Evolutionary conservation across 1,284 basidiomycete species (phyloP), one percentile per base, ranked within the genome.

Genomic region (Neonothopanus nambi): DNA sequence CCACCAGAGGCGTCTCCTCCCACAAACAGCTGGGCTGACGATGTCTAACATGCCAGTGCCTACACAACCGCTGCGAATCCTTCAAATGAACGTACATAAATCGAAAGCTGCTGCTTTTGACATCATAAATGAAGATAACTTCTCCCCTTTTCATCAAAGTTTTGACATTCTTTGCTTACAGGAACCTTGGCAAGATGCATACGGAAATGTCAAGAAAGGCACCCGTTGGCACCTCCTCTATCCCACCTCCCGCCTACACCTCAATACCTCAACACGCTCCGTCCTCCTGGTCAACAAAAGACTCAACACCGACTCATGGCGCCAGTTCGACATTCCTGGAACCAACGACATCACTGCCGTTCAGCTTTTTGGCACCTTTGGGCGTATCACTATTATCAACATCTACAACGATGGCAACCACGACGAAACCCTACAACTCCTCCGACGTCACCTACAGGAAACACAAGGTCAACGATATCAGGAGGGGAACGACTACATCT

Each of bases 161-260:
- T 67, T 53, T 51, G 63, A 70, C 42, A 30, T 69, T 11, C 46
- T 69, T 1, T 60, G 59, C 6, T 46, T 69, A 6, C 67, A 71
- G 36, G 67, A 71, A 52, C 69, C 66, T 0, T 63, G 65, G 49
- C 47, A 63, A 15, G 62, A 61, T 36, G 1, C 9, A 23, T 50
- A 49, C 9, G 55, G 55, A 8, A 61, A 61, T 13, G 58, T 59
- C 5, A 54, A 58, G 9, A 58, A 57, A 3, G 54, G 52, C 6
- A 28, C 44, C 17, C 57, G 48, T 21, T 52, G 60, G 51, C 40
- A 35, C 7, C 51, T 64, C 3, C 0, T 54, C 6, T 63, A 60
- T 51, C 67, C 65, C 3, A 21, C 33, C 21, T 28, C 13, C n/a
- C n/a, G 42, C n/a, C 39, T 41, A 15, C 13, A 20, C 24, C 12